A percentile compares a stretch with the other conserved stretches of the same genome.
Evolutionary conservation across 352 stramenopile genomes (phyloP).

Genomic region (Phytophthora constricta): DNA sequence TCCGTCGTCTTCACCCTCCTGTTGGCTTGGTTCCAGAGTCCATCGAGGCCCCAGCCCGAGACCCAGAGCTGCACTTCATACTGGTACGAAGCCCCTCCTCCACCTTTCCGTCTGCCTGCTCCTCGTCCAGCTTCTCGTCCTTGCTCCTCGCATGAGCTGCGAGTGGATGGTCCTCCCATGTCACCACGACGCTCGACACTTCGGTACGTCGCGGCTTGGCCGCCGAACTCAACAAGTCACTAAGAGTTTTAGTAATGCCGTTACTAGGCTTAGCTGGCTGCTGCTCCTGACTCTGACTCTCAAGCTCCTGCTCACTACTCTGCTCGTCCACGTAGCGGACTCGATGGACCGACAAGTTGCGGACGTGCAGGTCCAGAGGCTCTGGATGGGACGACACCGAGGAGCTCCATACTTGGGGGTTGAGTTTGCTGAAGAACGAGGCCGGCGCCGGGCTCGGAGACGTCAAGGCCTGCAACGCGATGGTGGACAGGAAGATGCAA

Average conservation of each 20-base stretch:
- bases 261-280: background rate
- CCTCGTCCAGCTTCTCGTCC: constrained; percentile 22
- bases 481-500: constrained; percentile 37
- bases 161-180: constrained; percentile 69
- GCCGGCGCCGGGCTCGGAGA: constrained; percentile 13
- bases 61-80: constrained; percentile 84
- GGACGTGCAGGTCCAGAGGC: constrained; percentile 47
- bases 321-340: constrained; percentile 53
- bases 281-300: background rate
- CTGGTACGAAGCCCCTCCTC: constrained; percentile 13
- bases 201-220: constrained; percentile 22
- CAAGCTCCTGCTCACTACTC: background rate
- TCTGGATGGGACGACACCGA: background rate
- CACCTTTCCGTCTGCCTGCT: constrained; percentile 6
- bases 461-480: constrained; percentile 34
- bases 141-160: constrained; percentile 24
- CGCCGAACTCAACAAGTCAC: constrained; percentile 22
- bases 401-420: constrained; percentile 25
- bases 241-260: constrained; percentile 8
- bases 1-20: constrained; percentile 49
- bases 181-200: constrained; percentile 63
- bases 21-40: constrained; percentile 69
- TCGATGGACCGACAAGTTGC: constrained; percentile 68
- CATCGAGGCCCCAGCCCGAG: constrained; percentile 63
- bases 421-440: constrained; percentile 21